Conservation (phyloP, 139 green algal genomes). For the Spirogloea muscicola region DNA sequence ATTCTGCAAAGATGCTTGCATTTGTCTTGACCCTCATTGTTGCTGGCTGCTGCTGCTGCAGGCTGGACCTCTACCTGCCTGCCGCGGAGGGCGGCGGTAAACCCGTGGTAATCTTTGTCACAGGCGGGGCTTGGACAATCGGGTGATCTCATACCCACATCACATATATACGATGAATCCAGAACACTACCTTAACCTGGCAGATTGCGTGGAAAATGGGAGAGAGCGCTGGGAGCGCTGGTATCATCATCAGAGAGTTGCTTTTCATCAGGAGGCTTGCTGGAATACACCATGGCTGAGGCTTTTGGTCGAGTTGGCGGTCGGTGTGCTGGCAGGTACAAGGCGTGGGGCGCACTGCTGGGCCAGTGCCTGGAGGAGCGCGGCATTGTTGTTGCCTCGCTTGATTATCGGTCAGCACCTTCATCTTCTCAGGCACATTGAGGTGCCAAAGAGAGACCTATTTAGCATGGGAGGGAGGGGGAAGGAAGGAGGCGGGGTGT, state of each 20-base stretch:
- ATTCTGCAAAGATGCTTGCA: neutral
- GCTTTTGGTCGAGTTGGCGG: too few relatives aligned
- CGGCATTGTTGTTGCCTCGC: constrained; percentile 76
- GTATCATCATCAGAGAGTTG: neutral
- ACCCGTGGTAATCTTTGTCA: constrained; percentile 47
- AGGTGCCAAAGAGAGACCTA: too few relatives aligned
- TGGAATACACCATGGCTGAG: too few relatives aligned
- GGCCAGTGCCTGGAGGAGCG: constrained; percentile 69
- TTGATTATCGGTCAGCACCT: constrained; percentile 87
- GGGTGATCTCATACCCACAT: constrained; percentile 10
- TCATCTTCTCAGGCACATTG: too few relatives aligned
- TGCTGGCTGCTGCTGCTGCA: neutral
- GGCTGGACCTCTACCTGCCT: constrained; percentile 18
- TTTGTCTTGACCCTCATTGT: neutral
- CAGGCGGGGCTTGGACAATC: constrained; percentile 47
- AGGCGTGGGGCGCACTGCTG: constrained; percentile 68
- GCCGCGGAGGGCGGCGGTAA: neutral
- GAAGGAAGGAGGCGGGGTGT: too few relatives aligned
- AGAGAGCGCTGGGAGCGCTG: neutral
- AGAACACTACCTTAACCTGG: neutral
- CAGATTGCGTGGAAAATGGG: neutral
- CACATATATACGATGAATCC: neutral
- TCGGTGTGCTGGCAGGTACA: too few relatives aligned
- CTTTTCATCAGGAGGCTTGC: too few relatives aligned
- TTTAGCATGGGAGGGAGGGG: too few relatives aligned